Evolutionary conservation across 768 basidiomycete species (phyloP), one percentile per base, ranked within the genome.

Genomic region (Russula emetica): DNA sequence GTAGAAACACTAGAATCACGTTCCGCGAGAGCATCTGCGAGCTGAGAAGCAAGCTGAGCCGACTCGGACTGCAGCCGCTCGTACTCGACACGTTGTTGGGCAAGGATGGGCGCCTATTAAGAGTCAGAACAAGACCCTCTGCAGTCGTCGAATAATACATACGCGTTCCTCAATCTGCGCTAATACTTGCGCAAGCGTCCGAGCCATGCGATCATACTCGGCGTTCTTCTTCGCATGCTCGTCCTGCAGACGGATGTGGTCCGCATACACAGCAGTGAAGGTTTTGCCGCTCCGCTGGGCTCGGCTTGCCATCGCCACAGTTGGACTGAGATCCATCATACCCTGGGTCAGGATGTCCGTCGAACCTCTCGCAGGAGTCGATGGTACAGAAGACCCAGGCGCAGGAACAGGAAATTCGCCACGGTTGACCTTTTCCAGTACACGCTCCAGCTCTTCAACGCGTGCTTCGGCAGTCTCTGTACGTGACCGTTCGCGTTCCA

Each of bases 181-280:
- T 5, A 96, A 80, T 24, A 98, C 86, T 47, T 86, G n/a, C n/a
- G n/a, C n/a, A n/a, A n/a, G n/a, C n/a, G n/a, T n/a, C n/a, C n/a
- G n/a, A n/a, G n/a, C n/a, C 83, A 98, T 87, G 54, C 91, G 84
- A 66, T 86, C 85, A 63, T 88, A 90, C 76, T 98, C 95, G 5
- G 85, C 80, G 56, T 83, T 85, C 74, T 93, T 92, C 72, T 80
- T 82, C 22, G 84, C 82, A 60, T 86, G 85, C 36, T 94, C 90
- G 30, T 91, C 90, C 73, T 97, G 88, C 45, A 95, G 80, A 59
- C 84, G 83, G 40, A 96, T 86, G 68, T 92, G 92, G 71, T 97
- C 93, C 16, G 90, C 83, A 72, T 97, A 98, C 24, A 98, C 87
- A 70, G 97, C 90, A 0, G 96, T 96, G 76, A 96, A 96, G 1